Base-by-base conservation (phyloP, 176 grass and related monocot genomes). In the Puccinellia tenuiflora region DNA sequence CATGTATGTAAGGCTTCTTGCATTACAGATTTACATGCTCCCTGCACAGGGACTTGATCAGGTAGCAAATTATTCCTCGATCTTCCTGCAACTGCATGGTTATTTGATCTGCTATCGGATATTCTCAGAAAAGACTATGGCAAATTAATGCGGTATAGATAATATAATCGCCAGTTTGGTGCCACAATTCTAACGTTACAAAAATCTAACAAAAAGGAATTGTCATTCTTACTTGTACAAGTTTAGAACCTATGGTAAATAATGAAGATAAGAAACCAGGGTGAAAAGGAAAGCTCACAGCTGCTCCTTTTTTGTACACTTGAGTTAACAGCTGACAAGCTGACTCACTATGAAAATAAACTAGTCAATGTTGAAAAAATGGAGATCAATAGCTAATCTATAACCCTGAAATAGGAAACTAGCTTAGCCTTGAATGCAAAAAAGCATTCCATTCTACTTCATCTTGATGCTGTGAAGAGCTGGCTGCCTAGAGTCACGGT, bases 401-500 rank as follows among this genome's bases (percentile, higher is more conserved):
- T 29, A 30, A 43, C 74, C 42, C 73, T 73, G 45, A 47, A 52
- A 74, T n/a, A 83, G 43, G 71, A 76, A 83, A 26, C 37, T 86
- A 86, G 79, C 45, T 79, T 79, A 47, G 57, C 57, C 26, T 87
- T 61, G 13, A 80, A 57, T 87, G 60, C 46, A 47, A 75, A 30
- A 73, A 48, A n/a, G n/a, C 68, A 6, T 80, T 55, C 57, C 57
- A 9, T 66, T 74, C 57, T 64, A 78, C 56, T 80, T 93, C 73
- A 92, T 69, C 87, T 85, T 65, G 83, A 85, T 85, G 82, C 77
- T 84, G 66, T 93, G 81, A 99, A 99, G 31, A 99, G 88, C 90
- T 99, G 93, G 83, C 97, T 99, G 35, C 97, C 93, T 65, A 99
- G 91, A 73, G 97, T 94, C 16, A 99, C 89, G n/a, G 86, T 99